Evolutionary conservation across 495 filamentous ascomycete species (phyloP), one percentile per base, ranked within the genome.

Genomic region (Hypoxylon rickii): DNA sequence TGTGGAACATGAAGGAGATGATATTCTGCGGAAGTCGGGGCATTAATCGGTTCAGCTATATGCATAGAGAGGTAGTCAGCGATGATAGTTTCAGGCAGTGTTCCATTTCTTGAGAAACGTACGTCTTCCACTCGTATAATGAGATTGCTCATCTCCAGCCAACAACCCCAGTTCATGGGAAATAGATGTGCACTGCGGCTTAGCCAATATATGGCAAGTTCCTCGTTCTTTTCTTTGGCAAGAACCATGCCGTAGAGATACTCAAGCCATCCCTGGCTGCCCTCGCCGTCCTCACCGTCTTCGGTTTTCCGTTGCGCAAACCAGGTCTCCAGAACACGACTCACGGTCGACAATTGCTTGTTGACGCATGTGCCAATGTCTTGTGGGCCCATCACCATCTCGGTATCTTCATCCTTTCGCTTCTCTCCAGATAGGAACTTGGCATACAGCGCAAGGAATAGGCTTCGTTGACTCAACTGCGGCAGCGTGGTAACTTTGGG

Each of bases 81-180:
- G 12, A 24, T 12, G 18, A 7, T 29, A 15, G 37, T 20, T 10
- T 7, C 20, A 7, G 31, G 17, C 38, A 7, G 13, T 2, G n/a
- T 22, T 3, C 19, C 13, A 3, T 16, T 4, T 5, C 11, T 5
- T 11, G 21, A 73, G 7, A 11, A 24, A 74, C 84, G 63, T 70
- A 96, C 89, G 66, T 96, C 91, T 72, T 95, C 89, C n/a, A 86
- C 70, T 29, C 79, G 79, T 46, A 83, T 85, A 18, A 85, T 84
- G 15, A 96, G 73, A 15, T 95, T 79, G 13, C 85, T 85, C 49
- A 99, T 77, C 70, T 97, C 95, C 18, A 91, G 78, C 95, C 95
- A 99, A 19, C 90, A 89, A 1, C 91, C 91, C 95, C 95, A 99
- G 70, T 97, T 95, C 76, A 89, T 95, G 2, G 92, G 88, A 64